Evolutionary conservation across 148 eudicot genomes (phyloP), one percentile per base, ranked within the genome.

Genomic region (Pouteria glomerata): DNA sequence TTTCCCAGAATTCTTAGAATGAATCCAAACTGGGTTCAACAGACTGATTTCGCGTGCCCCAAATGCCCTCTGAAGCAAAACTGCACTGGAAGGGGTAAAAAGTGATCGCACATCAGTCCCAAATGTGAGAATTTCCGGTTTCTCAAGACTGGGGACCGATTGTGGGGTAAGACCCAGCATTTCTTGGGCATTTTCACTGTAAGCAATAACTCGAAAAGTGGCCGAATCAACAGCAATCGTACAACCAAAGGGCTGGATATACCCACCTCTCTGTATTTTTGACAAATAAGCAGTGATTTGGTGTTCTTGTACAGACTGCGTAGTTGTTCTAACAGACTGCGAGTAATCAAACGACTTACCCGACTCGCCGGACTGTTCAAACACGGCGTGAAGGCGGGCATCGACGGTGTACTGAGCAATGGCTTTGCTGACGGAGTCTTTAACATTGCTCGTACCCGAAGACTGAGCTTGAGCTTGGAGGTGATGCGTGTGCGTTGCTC

Each of bases 161-260:
- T 85, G 89, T n/a, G 86, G 79, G 24, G 73, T 82, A 26, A 89
- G 64, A 8, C 87, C 91, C 29, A 95, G 78, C 77, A 89, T 64
- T 31, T 89, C 98, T 5, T 77, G 73, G 16, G 93, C 85, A 63
- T 95, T 95, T 34, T 80, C 88, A 67, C 96, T 89, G 34, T 75
- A 91, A 11, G 89, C 96, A 14, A 95, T 88, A 1, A 95, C 83
- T 52, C 78, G 73, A 68, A 71, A 89, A 79, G 41, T 77, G n/a
- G 83, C 68, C 23, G 86, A 96, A 60, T 86, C 86, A 5, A 89
- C 84, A 10, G 91, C 89, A 55, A 95, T 79, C 87, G 84, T 85
- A 74, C 96, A 89, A 24, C 98, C 98, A 74, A 88, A 89, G 7
- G 98, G 98, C 74, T 95, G 98, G 60, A 91, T 85, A 31, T 51